Conservation (phyloP, 2,329 filamentous ascomycete species). For the Tolypocladium nubicola region DNA sequence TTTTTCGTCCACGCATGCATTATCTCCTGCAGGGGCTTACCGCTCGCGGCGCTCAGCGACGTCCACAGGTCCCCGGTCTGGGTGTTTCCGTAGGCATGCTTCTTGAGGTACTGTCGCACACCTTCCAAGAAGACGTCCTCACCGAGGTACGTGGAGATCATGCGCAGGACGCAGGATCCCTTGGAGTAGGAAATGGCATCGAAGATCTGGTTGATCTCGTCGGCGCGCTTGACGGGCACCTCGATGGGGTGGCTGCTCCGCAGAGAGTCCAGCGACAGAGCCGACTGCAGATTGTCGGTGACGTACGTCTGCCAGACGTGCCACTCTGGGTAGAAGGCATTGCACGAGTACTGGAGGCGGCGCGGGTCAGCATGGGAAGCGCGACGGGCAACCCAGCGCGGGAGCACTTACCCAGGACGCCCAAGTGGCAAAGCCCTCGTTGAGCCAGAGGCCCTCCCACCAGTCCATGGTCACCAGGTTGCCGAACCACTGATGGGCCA, state of each 20-base stretch:
- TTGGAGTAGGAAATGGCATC: slow-evolving; percentile 97
- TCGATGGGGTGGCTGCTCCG: slow-evolving; percentile 95
- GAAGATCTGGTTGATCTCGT: slow-evolving; percentile 97
- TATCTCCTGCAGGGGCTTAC: slow-evolving; percentile 79
- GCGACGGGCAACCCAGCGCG: background rate
- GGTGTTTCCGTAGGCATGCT: slow-evolving; percentile 94
- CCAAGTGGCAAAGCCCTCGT: slow-evolving; percentile 70
- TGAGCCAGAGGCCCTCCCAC: slow-evolving; percentile 96
- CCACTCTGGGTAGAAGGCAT: slow-evolving; percentile 95
- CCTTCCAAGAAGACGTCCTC: slow-evolving; percentile 91
- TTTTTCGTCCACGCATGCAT: slow-evolving; percentile 98
- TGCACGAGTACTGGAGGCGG: slow-evolving; percentile 59
- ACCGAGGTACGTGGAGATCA: slow-evolving; percentile 93
- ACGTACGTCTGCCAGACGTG: slow-evolving; percentile 97
- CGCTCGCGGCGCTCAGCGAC: slow-evolving; percentile 76
- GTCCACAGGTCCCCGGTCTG: slow-evolving; percentile 86
- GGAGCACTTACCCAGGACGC: slow-evolving; percentile 20
- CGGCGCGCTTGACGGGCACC: slow-evolving; percentile 87
- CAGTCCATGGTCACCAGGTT: slow-evolving; percentile 98
- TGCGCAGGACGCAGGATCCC: slow-evolving; percentile 88
- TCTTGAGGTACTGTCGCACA: slow-evolving; percentile 82
- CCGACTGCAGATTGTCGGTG: slow-evolving; percentile 81
- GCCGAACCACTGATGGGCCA: slow-evolving; percentile 97
- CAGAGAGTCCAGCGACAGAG: slow-evolving; percentile 77
- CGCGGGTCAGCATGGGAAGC: slow-evolving; percentile 1